These are phyloP conservation scores for Suillus lakei DNA, from an alignment of 768 basidiomycete genomes.

Conservation along the genomic window DNA sequence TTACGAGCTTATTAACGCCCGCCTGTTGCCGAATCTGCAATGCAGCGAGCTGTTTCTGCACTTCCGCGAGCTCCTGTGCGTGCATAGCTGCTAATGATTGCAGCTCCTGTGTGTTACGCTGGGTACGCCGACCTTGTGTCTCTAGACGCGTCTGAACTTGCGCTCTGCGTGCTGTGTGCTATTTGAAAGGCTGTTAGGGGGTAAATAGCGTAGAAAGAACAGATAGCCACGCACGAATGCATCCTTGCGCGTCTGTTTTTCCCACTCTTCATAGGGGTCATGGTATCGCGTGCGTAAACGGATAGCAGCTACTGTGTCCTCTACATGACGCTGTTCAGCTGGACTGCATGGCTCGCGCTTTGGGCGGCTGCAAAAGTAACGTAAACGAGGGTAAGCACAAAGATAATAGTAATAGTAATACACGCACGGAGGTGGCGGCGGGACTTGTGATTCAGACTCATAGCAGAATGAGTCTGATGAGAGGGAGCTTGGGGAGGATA, in stretches of 20 bases:
- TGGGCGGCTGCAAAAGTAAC: constrained; percentile 20
- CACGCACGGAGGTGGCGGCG: constrained; percentile 40
- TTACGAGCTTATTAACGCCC: constrained; percentile 50
- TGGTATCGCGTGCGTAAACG: constrained; percentile 46
- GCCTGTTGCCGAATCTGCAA: constrained; percentile 49
- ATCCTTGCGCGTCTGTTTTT: constrained; percentile 50
- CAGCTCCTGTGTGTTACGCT: constrained; percentile 17
- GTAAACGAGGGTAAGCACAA: neutral
- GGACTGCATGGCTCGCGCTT: constrained; percentile 27
- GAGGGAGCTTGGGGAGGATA: constrained; percentile 26
- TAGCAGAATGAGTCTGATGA: constrained; percentile 46
- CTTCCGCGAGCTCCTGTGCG: constrained; percentile 55
- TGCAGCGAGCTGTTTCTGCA: constrained; percentile 48
- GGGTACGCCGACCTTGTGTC: constrained; percentile 20
- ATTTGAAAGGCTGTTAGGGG: neutral
- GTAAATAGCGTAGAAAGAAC: neutral
- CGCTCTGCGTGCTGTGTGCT: constrained; percentile 46
- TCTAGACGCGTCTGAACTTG: constrained; percentile 25
- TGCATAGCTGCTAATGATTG: constrained; percentile 45
- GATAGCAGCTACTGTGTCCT: constrained; percentile 53
- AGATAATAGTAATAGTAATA: constrained; percentile 6
- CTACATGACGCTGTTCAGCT: constrained; percentile 40
- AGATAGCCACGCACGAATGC: constrained; percentile 43
- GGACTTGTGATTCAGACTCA: constrained; percentile 49
- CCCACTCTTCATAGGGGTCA: constrained; percentile 57